Percentiles rank a stretch among this genome's conserved stretches.
Conservation (phyloP, 164 flowering plant genomes). For the Berberis thunbergii region DNA sequence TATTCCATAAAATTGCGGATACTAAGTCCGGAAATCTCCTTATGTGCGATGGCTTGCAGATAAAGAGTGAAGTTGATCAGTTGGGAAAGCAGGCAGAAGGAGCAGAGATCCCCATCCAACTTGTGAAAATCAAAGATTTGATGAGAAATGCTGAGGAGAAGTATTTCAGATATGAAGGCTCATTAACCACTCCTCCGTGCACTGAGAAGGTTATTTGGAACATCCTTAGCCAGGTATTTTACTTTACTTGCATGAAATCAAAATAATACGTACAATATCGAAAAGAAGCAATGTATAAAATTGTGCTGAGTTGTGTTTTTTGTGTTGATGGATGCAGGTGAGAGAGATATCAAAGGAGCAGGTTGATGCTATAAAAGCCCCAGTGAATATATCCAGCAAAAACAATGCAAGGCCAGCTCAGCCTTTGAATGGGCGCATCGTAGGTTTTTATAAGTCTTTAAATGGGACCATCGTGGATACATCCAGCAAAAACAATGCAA, state of each 20-base stretch:
- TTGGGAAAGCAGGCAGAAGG: not conserved
- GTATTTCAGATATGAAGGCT: constrained; percentile 4
- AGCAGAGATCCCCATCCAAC: not conserved
- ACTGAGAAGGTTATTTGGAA: constrained; percentile 4
- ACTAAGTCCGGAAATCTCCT: too few species aligned
- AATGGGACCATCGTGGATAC: constrained; percentile 8
- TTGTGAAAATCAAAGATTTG: not conserved
- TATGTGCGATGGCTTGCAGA: too few species aligned
- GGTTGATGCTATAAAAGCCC: constrained; percentile 38
- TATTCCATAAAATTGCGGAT: too few species aligned
- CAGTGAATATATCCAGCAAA: constrained; percentile 27
- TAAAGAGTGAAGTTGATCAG: too few species aligned
- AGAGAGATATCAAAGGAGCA: constrained; percentile 50
- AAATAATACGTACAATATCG: too few species aligned
- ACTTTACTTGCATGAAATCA: too few species aligned
- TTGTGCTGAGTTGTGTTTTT: too few species aligned
- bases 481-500: constrained; percentile 32
- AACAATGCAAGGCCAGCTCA: constrained; percentile 60
- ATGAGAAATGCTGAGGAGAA: not conserved
- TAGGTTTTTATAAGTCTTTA: constrained; percentile 4
- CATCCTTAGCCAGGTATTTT: not conserved
- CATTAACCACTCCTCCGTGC: constrained; percentile 9
- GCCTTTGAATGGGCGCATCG: constrained; percentile 43
- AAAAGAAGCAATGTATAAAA: too few species aligned
- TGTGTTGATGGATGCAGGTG: constrained; percentile 25